Percentiles rank a stretch among this genome's conserved stretches.
Conservation (phyloP, 345 rosid species). For the Salix arbutifolia region DNA sequence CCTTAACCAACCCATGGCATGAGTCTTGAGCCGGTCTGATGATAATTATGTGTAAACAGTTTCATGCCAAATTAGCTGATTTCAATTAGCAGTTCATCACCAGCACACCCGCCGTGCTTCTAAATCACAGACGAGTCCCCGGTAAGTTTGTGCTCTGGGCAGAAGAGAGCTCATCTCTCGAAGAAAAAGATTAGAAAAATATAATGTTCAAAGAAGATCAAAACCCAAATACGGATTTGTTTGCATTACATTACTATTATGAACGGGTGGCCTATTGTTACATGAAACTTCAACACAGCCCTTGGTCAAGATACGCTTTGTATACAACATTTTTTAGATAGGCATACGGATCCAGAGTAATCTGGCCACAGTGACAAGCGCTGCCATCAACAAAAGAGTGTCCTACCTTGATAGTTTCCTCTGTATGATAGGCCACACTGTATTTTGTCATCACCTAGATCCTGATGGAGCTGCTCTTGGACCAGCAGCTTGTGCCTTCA, state of each 20-base stretch:
- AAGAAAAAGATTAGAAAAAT: background rate
- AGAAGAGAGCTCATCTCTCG: background rate
- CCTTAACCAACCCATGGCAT: too few relatives aligned
- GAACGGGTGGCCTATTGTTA: background rate
- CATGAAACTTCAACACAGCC: background rate
- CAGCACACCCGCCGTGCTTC: background rate
- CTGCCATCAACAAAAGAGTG: background rate
- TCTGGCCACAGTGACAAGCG: background rate
- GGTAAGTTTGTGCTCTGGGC: background rate
- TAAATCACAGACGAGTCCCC: background rate
- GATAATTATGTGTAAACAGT: background rate
- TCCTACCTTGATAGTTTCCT: background rate
- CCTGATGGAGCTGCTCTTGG: slow-evolving; percentile 57
- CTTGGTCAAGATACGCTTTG: background rate
- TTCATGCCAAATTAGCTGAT: background rate
- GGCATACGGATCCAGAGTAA: background rate
- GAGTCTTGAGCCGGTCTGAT: too few relatives aligned
- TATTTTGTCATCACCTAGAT: slow-evolving; percentile 38
- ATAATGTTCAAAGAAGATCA: background rate
- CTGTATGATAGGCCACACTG: background rate
- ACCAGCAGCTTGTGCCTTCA: slow-evolving; percentile 54
- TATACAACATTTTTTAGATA: background rate
- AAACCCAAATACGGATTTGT: background rate
- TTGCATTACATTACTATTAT: background rate
- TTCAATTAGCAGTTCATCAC: background rate